phyloP scores from a whole-genome alignment of 164 flowering plant species.

The Houttuynia cordata region DNA sequence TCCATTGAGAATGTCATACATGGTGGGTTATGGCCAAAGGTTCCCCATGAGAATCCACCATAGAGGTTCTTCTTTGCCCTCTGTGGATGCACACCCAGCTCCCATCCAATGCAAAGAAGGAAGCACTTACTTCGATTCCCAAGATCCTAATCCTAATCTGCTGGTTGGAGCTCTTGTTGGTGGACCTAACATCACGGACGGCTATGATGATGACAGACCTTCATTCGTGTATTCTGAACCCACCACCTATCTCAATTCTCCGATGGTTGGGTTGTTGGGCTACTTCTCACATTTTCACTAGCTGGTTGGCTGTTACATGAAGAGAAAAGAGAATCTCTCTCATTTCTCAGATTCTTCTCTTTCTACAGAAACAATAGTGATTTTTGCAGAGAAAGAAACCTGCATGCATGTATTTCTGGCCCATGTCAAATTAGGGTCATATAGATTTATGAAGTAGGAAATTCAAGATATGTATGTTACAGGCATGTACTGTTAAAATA shows the following conservation, averaged over 20 bases:
- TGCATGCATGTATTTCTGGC: too few relatives aligned
- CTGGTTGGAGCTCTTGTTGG: slow-evolving; percentile 60
- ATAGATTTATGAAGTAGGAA: too few relatives aligned
- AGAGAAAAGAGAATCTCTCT: background rate
- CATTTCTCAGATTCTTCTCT: too few relatives aligned
- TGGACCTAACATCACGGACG: slow-evolving; percentile 41
- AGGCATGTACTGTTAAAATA: too few relatives aligned
- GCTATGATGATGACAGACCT: slow-evolving; percentile 29
- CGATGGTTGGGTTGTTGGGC: slow-evolving; percentile 57
- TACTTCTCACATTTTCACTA: slow-evolving; percentile 10
- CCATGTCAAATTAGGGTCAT: too few relatives aligned
- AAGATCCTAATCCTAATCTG: slow-evolving; percentile 36
- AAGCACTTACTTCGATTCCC: slow-evolving; percentile 16
- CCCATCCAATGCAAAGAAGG: slow-evolving; percentile 36
- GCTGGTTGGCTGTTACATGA: too few relatives aligned
- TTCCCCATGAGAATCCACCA: slow-evolving; percentile 56
- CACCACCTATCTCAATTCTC: slow-evolving; percentile 62
- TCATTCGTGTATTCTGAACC: slow-evolving; percentile 44
- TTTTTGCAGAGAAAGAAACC: too few relatives aligned
- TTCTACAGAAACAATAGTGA: too few relatives aligned
- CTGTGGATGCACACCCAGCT: slow-evolving; percentile 20
- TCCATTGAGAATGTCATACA: slow-evolving; percentile 57
- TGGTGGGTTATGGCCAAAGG: slow-evolving; percentile 67
- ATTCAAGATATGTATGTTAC: too few relatives aligned
- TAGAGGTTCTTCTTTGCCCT: slow-evolving; percentile 47